phyloP scores from a whole-genome alignment of 1,284 basidiomycete species.

The Puccinia horiana region DNA sequence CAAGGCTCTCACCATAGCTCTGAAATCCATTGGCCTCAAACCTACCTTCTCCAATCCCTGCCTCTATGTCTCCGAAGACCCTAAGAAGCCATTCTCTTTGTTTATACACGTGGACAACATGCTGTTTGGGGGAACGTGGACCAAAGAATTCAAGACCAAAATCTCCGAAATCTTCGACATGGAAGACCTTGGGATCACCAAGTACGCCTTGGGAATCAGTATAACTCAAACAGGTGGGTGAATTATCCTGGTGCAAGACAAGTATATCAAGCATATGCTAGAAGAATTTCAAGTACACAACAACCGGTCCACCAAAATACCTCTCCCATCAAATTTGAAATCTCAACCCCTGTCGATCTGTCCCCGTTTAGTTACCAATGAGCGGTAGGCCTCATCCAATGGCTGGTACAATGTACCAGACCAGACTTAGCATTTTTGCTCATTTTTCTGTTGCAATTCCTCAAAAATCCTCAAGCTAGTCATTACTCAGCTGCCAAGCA shows the following conservation, averaged over 20 bases:
- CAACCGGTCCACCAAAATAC: neutral
- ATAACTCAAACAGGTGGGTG: neutral
- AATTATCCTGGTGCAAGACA: neutral
- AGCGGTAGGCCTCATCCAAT: constrained; percentile 1
- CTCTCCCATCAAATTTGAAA: neutral
- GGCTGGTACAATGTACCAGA: constrained; percentile 14
- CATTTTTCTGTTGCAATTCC: neutral
- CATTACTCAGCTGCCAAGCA: too few relatives aligned
- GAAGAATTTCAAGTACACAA: constrained; percentile 3
- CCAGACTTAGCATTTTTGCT: neutral
- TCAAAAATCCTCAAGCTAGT: neutral
- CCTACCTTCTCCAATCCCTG: neutral
- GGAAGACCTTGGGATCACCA: neutral
- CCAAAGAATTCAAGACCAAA: neutral
- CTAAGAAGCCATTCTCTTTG: neutral
- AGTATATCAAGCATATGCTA: neutral
- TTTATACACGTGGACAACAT: constrained; percentile 27
- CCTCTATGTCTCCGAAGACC: neutral
- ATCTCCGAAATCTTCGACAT: neutral
- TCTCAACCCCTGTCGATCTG: neutral
- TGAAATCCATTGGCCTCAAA: neutral
- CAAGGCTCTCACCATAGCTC: neutral
- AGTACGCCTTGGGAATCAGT: neutral
- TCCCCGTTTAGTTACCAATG: neutral
- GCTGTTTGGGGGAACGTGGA: neutral